Conservation (phyloP, 2,329 filamentous ascomycete genomes). For the Exophiala calicioides region DNA sequence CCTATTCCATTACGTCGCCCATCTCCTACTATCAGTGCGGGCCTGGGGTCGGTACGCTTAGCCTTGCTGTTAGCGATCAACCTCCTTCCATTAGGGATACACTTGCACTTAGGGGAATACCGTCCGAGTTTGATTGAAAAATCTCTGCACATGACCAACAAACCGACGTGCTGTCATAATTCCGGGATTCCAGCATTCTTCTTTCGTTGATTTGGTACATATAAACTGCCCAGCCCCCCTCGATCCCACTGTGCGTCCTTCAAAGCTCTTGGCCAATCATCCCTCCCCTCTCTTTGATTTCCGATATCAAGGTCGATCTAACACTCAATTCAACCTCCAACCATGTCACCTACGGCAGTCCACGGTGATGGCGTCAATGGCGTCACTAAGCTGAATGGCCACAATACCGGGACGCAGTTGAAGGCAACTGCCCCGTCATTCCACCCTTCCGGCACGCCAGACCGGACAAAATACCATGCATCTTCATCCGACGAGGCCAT, state of each 20-base stretch:
- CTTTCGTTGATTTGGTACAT: slow-evolving; percentile 18
- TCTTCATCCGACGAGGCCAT: slow-evolving; percentile 79
- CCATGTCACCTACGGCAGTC: slow-evolving; percentile 26
- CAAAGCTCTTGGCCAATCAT: slow-evolving; percentile 20
- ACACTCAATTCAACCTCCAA: background rate
- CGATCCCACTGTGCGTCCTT: slow-evolving; percentile 1
- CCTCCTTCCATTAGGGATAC: slow-evolving; percentile 32
- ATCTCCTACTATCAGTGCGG: slow-evolving; percentile 6
- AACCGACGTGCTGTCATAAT: no score
- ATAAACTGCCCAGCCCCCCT: slow-evolving; percentile 8
- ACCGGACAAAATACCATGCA: slow-evolving; percentile 64
- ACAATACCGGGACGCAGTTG: slow-evolving; percentile 24
- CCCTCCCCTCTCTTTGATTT: no score
- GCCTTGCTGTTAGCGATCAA: slow-evolving; percentile 29
- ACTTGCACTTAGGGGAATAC: slow-evolving; percentile 31
- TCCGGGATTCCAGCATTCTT: no score
- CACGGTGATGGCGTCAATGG: slow-evolving; percentile 19
- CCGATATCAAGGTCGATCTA: slow-evolving; percentile 1
- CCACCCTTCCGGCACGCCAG: slow-evolving; percentile 39
- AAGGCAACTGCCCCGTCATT: slow-evolving; percentile 47
- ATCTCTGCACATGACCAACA: slow-evolving; percentile 32
- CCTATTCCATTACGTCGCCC: no score
- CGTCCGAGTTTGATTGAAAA: slow-evolving; percentile 22
- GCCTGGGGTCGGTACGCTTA: slow-evolving; percentile 21
- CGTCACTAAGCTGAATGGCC: slow-evolving; percentile 16